Conservation (phyloP, 1,139 yeast species). For the Lizanozyma gosingica region DNA sequence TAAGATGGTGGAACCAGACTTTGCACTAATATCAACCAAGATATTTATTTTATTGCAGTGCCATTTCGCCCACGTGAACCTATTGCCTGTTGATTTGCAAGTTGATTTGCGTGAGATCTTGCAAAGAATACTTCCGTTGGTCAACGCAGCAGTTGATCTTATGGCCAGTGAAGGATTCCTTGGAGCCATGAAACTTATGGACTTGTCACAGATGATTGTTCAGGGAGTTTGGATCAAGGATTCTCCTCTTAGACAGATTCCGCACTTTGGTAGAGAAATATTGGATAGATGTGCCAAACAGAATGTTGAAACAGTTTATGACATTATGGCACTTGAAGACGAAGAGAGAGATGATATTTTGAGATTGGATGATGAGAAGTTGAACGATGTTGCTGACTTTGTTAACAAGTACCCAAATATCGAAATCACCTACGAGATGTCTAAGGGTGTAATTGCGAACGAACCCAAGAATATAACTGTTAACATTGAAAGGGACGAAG, state of each 20-base stretch:
- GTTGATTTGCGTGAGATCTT: slow-evolving; percentile 50
- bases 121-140: slow-evolving; percentile 37
- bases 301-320: slow-evolving; percentile 67
- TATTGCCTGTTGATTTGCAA: slow-evolving; percentile 50
- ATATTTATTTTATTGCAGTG: slow-evolving; percentile 74
- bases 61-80: slow-evolving; percentile 56
- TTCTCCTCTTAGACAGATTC: slow-evolving; percentile 73
- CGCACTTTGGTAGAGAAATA: slow-evolving; percentile 49
- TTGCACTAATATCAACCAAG: slow-evolving; percentile 52
- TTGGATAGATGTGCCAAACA: slow-evolving; percentile 48
- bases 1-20: slow-evolving; percentile 22
- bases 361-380: slow-evolving; percentile 41
- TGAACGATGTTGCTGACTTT: slow-evolving; percentile 68
- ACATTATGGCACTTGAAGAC: slow-evolving; percentile 79
- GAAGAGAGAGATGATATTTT: slow-evolving; percentile 62
- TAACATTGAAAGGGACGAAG: slow-evolving; percentile 55
- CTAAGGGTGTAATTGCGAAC: slow-evolving; percentile 28
- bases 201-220: slow-evolving; percentile 77
- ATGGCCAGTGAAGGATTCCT: slow-evolving; percentile 74
- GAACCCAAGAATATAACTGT: slow-evolving; percentile 43
- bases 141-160: slow-evolving; percentile 66
- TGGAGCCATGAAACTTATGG: slow-evolving; percentile 79
- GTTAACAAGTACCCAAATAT: slow-evolving; percentile 86
- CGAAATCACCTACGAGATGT: slow-evolving; percentile 50
- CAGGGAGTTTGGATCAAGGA: slow-evolving; percentile 86